phyloP scores from a whole-genome alignment of 441 rosid genomes.

The Jatropha podagrica region DNA sequence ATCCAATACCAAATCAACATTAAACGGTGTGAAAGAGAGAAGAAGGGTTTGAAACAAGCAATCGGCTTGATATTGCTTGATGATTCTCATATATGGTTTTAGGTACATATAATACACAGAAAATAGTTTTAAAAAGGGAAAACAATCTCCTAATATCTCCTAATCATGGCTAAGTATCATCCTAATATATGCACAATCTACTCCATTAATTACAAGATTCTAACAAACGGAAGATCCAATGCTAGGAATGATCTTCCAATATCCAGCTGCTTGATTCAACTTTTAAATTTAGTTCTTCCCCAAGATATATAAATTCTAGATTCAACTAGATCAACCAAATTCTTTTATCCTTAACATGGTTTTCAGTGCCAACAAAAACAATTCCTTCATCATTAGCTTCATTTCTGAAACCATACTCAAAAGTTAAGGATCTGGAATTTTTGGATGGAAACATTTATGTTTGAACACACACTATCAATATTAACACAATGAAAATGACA shows the following conservation, averaged over 20 bases:
- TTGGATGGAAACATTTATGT: neutral
- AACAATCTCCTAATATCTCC: too few species aligned
- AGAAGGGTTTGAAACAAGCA: too few species aligned
- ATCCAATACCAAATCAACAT: neutral
- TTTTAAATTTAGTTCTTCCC: neutral
- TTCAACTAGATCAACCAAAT: neutral
- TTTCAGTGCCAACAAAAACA: neutral
- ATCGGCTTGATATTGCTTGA: too few species aligned
- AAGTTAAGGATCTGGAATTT: neutral
- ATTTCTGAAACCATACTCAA: neutral
- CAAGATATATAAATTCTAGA: neutral
- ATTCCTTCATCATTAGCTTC: neutral
- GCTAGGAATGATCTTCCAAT: neutral
- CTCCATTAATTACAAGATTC: too few species aligned
- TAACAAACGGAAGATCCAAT: neutral
- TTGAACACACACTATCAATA: neutral
- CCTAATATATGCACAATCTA: too few species aligned
- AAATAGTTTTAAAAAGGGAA: too few species aligned
- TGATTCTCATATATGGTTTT: too few species aligned
- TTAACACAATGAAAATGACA: too few species aligned
- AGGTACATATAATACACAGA: too few species aligned
- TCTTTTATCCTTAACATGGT: neutral
- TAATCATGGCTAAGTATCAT: too few species aligned
- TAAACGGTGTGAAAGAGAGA: neutral
- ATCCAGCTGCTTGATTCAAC: slow-evolving; percentile 1